Percentiles rank a stretch among this genome's conserved stretches.
phyloP scores from a whole-genome alignment of 2,329 filamentous ascomycete species.

The Pyricularia sp. region DNA sequence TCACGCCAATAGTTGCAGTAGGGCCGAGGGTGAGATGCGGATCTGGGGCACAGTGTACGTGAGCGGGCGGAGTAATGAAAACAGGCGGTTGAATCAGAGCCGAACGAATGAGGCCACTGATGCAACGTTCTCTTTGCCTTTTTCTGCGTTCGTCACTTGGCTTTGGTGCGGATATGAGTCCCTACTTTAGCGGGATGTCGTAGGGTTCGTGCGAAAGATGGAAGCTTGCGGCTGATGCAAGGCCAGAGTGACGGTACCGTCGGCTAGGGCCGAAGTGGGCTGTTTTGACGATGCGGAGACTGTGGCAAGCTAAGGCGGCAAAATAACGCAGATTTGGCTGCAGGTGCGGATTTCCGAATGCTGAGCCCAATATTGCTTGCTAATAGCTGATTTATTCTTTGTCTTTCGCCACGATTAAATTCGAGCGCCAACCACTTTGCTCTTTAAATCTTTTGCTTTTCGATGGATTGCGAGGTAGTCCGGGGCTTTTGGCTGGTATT shows the following conservation, averaged over 20 bases:
- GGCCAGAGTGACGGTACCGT: neutral
- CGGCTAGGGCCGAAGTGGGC: neutral
- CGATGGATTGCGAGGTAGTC: neutral
- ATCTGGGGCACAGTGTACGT: neutral
- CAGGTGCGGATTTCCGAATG: neutral
- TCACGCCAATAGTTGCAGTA: neutral
- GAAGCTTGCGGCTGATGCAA: neutral
- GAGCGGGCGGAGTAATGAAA: neutral
- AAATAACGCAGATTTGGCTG: neutral
- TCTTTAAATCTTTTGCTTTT: neutral
- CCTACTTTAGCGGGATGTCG: neutral
- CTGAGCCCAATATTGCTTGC: neutral
- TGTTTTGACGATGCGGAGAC: neutral
- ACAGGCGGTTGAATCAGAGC: neutral
- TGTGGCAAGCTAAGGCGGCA: neutral
- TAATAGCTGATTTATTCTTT: neutral
- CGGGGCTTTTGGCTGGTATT: neutral
- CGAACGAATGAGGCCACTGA: neutral
- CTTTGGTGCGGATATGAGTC: neutral
- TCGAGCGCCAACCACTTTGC: neutral
- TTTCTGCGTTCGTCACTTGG: neutral
- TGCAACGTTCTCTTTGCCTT: conserved; percentile 1
- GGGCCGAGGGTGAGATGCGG: neutral
- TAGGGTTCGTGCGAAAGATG: neutral
- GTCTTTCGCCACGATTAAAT: neutral